Conservation (phyloP, 2,329 filamentous ascomycete species). For the Fusarium stilboides region DNA sequence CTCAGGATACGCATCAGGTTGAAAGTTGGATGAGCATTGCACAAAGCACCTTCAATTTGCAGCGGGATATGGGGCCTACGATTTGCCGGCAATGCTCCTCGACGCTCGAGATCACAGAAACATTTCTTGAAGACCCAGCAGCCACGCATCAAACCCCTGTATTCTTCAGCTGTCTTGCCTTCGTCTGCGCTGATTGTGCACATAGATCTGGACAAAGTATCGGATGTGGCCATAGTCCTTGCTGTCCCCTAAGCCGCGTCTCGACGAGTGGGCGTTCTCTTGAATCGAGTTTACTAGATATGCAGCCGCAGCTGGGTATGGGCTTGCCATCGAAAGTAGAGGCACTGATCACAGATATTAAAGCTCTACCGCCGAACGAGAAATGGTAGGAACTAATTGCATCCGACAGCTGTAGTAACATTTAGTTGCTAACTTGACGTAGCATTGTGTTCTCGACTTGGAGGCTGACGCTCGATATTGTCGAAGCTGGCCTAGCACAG, state of each 20-base stretch:
- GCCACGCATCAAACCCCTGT: conserved; percentile 2
- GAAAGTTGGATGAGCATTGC: conserved; percentile 47
- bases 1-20: not conserved
- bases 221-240: conserved; percentile 47
- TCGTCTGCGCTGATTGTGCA: conserved; percentile 53
- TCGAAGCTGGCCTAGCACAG: conserved; percentile 58
- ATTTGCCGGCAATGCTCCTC: conserved; percentile 52
- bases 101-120: conserved; percentile 43
- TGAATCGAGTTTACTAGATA: conserved; percentile 35
- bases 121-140: conserved; percentile 36
- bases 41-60: conserved; percentile 55
- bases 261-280: conserved; percentile 43
- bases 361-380: conserved; percentile 37
- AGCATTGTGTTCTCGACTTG: conserved; percentile 69
- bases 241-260: conserved; percentile 46
- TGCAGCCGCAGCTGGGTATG: not conserved
- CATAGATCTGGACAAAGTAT: not conserved
- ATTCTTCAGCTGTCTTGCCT: conserved; percentile 55
- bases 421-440: not conserved
- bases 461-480: conserved; percentile 63
- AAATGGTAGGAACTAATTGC: conserved; percentile 53
- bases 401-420: not conserved
- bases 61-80: conserved; percentile 47
- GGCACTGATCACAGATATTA: conserved; percentile 54
- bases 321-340: conserved; percentile 54